Percentiles rank a stretch among this genome's conserved stretches.
phyloP scores from a whole-genome alignment of 352 stramenopile genomes.

The Plasmopara halstedii region DNA sequence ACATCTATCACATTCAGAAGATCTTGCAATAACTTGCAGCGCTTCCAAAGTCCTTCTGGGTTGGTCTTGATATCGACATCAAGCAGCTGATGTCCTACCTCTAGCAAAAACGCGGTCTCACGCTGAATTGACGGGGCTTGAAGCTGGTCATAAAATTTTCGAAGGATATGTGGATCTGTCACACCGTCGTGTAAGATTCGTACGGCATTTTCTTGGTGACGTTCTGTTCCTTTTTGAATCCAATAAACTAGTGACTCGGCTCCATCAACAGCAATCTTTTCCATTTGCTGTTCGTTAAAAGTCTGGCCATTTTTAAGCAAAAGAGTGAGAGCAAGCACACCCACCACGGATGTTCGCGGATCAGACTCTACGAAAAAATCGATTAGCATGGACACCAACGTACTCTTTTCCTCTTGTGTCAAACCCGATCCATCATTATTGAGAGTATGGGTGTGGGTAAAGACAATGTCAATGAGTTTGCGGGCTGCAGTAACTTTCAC shows the following conservation, averaged over 20 bases:
- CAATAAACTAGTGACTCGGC: slow-evolving; percentile 70
- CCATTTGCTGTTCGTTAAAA: slow-evolving; percentile 52
- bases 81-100: slow-evolving; percentile 59
- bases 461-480: slow-evolving; percentile 76
- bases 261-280: slow-evolving; percentile 63
- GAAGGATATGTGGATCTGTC: slow-evolving; percentile 25
- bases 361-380: slow-evolving; percentile 67
- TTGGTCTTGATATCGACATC: slow-evolving; percentile 57
- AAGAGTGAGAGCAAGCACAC: slow-evolving; percentile 54
- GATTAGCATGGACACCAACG: slow-evolving; percentile 64
- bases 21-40: slow-evolving; percentile 43
- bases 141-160: slow-evolving; percentile 59
- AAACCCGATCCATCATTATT: slow-evolving; percentile 41
- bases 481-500: slow-evolving; percentile 60
- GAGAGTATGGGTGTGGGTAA: slow-evolving; percentile 44
- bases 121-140: slow-evolving; percentile 37
- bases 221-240: slow-evolving; percentile 78
- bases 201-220: slow-evolving; percentile 72
- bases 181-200: slow-evolving; percentile 68
- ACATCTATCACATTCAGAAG: slow-evolving; percentile 47
- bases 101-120: slow-evolving; percentile 53
- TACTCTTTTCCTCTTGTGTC: slow-evolving; percentile 38
- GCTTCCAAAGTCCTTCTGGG: slow-evolving; percentile 52
- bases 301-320: slow-evolving; percentile 54
- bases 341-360: slow-evolving; percentile 63